These are phyloP conservation scores for Zostera marina DNA, from an alignment of 116 monocot genomes.

Conservation along the genomic window DNA sequence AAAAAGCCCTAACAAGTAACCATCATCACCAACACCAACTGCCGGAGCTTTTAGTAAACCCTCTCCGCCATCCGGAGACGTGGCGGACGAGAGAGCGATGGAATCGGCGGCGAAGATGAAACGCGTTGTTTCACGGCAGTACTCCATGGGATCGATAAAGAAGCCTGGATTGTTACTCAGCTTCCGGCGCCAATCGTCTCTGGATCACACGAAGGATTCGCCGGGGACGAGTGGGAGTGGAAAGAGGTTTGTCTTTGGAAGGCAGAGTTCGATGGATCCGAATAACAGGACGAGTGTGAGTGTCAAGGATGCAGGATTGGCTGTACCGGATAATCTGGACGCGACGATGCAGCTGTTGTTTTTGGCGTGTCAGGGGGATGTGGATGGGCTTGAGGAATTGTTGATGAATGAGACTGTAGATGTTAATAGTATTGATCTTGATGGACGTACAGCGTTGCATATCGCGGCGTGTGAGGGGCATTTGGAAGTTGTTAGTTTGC, in stretches of 20 bases:
- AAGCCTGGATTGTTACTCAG: conserved; percentile 22
- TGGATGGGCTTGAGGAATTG: conserved; percentile 31
- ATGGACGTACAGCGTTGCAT: conserved; percentile 65
- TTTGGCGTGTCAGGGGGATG: conserved; percentile 43
- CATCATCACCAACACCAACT: no score
- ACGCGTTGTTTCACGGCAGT: conserved; percentile 55
- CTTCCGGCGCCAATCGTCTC: conserved; percentile 48
- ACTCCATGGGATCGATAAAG: conserved; percentile 49
- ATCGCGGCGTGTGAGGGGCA: conserved; percentile 68
- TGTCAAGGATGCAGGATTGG: conserved; percentile 16
- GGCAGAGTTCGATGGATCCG: conserved; percentile 81
- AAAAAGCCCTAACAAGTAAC: no score
- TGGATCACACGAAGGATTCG: conserved; percentile 11
- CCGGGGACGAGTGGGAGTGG: conserved; percentile 6
- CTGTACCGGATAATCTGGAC: conserved; percentile 65
- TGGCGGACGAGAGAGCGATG: no score
- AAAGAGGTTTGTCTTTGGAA: conserved; percentile 45
- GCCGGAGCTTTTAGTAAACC: no score
- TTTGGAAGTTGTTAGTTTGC: conserved; percentile 29
- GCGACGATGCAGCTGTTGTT: conserved; percentile 56
- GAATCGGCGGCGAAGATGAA: no score
- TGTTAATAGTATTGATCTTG: conserved; percentile 62
- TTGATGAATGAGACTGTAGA: conserved; percentile 37
- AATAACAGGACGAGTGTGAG: conserved; percentile 17
- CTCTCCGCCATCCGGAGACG: no score